Evolutionary conservation across 1,284 basidiomycete genomes (phyloP).

Genomic region (Fomitiporia mediterranea): DNA sequence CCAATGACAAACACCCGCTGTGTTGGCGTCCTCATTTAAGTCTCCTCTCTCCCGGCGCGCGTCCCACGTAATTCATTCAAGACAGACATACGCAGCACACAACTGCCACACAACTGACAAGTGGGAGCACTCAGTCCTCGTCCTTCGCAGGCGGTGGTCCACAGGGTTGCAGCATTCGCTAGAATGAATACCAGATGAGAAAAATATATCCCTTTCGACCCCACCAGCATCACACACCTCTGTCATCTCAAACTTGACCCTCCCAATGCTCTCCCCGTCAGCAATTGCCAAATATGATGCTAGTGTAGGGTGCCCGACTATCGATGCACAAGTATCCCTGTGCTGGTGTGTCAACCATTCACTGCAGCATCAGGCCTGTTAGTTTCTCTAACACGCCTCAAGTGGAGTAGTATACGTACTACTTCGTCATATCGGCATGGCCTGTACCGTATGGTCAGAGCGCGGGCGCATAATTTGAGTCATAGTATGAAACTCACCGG

Average conservation of each 20-base stretch:
- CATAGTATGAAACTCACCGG: slow-evolving; percentile 46
- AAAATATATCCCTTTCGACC: slow-evolving; percentile 4
- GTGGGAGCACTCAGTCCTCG: slow-evolving; percentile 50
- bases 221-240: slow-evolving; percentile 60
- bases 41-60: background rate
- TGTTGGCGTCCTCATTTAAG: background rate
- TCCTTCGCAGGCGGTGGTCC: slow-evolving; percentile 93
- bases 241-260: slow-evolving; percentile 92
- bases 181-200: slow-evolving; percentile 16
- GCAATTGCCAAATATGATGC: slow-evolving; percentile 87
- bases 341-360: slow-evolving; percentile 99
- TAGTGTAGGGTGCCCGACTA: slow-evolving; percentile 87
- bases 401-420: slow-evolving; percentile 49
- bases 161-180: slow-evolving; percentile 99
- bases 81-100: background rate
- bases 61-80: background rate
- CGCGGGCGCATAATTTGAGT: slow-evolving; percentile 12
- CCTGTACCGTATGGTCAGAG: slow-evolving; percentile 40
- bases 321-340: slow-evolving; percentile 88
- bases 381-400: background rate
- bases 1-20: slow-evolving; percentile 1
- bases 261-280: slow-evolving; percentile 86
- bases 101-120: background rate
- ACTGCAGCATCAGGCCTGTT: slow-evolving; percentile 39
- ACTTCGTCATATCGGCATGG: slow-evolving; percentile 92